A percentile compares a stretch with the other conserved stretches of the same genome.
Evolutionary conservation across 2,329 filamentous ascomycete genomes (phyloP).

Genomic region (Scedosporium dehoogii): DNA sequence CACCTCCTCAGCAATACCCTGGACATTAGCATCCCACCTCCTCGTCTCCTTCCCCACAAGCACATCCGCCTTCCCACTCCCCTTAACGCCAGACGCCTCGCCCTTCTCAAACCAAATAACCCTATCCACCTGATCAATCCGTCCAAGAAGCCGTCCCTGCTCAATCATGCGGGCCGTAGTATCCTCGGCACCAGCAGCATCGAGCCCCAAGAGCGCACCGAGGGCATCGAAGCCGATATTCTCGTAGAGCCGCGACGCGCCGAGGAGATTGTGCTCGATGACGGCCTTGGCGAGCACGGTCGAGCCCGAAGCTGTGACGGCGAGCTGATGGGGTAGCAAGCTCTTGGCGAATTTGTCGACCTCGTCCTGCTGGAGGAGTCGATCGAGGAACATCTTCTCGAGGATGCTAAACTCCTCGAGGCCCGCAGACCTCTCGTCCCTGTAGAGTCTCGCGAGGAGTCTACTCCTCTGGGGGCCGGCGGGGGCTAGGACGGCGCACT

Average conservation of each 20-base stretch:
- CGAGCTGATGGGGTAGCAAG: conserved; percentile 79
- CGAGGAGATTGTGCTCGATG: conserved; percentile 90
- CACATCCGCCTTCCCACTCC: conserved; percentile 54
- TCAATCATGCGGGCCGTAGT: conserved; percentile 95
- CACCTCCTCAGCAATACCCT: conserved; percentile 78
- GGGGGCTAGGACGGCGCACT: conserved; percentile 84
- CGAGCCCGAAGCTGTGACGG: conserved; percentile 77
- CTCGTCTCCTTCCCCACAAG: conserved; percentile 62
- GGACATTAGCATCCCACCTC: conserved; percentile 83
- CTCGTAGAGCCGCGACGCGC: conserved; percentile 67
- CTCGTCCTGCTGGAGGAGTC: conserved; percentile 70
- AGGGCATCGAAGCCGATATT: conserved; percentile 71
- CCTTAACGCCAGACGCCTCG: conserved; percentile 59
- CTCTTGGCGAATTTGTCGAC: conserved; percentile 76
- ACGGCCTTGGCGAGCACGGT: conserved; percentile 91
- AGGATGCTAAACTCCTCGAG: conserved; percentile 78
- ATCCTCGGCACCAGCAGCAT: conserved; percentile 73
- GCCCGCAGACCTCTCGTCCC: conserved; percentile 72
- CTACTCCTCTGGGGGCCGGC: conserved; percentile 78
- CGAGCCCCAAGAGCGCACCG: conserved; percentile 66
- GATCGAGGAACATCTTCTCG: conserved; percentile 95
- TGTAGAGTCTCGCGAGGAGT: conserved; percentile 76
- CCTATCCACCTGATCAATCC: conserved; percentile 88
- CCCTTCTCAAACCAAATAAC: conserved; percentile 77
- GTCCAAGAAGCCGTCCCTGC: conserved; percentile 75